A percentile compares a stretch with the other conserved stretches of the same genome.
Evolutionary conservation across 495 filamentous ascomycete genomes (phyloP).

Genomic region (Hypomontagnella monticulosa): DNA sequence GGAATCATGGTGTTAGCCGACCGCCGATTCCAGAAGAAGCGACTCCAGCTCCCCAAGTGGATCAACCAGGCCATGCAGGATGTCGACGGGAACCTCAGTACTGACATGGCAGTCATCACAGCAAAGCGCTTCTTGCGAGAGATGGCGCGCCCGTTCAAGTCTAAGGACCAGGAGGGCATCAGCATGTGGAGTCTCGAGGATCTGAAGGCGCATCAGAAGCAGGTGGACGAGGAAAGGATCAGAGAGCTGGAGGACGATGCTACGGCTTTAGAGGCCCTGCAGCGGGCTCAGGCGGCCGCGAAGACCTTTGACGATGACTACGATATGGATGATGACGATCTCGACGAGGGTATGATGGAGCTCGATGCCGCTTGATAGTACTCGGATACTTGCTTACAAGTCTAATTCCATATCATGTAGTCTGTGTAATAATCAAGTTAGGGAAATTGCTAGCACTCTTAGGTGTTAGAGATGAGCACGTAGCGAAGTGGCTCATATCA

Average conservation of each 20-base stretch:
- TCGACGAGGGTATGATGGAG: slow-evolving; percentile 73
- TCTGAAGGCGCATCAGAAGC: slow-evolving; percentile 78
- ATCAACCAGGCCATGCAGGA: slow-evolving; percentile 90
- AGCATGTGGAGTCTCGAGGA: slow-evolving; percentile 89
- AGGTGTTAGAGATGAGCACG: neutral
- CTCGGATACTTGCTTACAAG: neutral
- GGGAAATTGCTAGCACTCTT: no score
- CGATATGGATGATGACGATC: slow-evolving; percentile 65
- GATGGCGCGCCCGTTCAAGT: slow-evolving; percentile 90
- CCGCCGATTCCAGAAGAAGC: slow-evolving; percentile 87
- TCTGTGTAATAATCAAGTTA: slow-evolving; percentile 15
- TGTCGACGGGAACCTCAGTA: slow-evolving; percentile 85
- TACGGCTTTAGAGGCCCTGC: slow-evolving; percentile 28
- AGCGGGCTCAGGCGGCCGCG: slow-evolving; percentile 34
- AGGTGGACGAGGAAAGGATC: slow-evolving; percentile 70
- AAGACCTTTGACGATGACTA: slow-evolving; percentile 57
- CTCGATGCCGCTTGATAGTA: slow-evolving; percentile 49
- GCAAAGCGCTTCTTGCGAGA: slow-evolving; percentile 88
- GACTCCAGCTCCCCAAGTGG: slow-evolving; percentile 93
- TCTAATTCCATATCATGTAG: neutral
- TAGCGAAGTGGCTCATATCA: neutral
- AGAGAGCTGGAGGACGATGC: slow-evolving; percentile 49
- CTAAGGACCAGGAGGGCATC: slow-evolving; percentile 86
- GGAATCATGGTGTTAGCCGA: slow-evolving; percentile 99
- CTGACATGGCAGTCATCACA: slow-evolving; percentile 90